Conservation (phyloP, 1,284 basidiomycete species). For the Filobasidium uniguttulatum region DNA sequence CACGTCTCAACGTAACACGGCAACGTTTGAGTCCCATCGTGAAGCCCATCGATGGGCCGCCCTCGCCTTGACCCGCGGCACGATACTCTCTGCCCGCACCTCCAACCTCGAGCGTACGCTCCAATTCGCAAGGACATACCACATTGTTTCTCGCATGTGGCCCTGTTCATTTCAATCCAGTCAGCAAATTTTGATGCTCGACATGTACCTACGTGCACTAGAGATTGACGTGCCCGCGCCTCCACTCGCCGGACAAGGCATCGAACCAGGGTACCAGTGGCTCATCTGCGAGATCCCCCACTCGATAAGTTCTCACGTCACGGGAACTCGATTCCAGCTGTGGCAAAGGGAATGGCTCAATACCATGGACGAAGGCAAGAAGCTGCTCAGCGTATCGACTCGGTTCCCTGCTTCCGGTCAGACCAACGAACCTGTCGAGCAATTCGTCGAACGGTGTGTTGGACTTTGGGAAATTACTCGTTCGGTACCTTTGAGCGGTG, state of each 20-base stretch:
- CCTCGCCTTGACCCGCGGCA: constrained; percentile 29
- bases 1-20: constrained; percentile 4
- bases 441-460: constrained; percentile 68
- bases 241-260: not conserved
- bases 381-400: constrained; percentile 52
- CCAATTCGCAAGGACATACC: constrained; percentile 52
- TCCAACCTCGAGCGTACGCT: constrained; percentile 27
- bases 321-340: constrained; percentile 16
- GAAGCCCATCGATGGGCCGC: constrained; percentile 31
- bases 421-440: constrained; percentile 62
- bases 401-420: constrained; percentile 73
- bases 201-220: constrained; percentile 47
- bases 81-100: constrained; percentile 38
- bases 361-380: constrained; percentile 54
- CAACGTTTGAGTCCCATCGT: constrained; percentile 25
- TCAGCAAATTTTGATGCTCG: constrained; percentile 55
- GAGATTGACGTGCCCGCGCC: constrained; percentile 32
- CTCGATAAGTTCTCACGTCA: constrained; percentile 2
- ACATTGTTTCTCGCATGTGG: constrained; percentile 54
- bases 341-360: constrained; percentile 55
- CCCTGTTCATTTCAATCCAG: constrained; percentile 55
- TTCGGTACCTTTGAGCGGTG: too few species aligned
- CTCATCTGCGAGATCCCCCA: constrained; percentile 7
- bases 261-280: constrained; percentile 2
- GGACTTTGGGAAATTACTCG: constrained; percentile 63